A percentile compares a stretch with the other conserved stretches of the same genome.
Evolutionary conservation across 2,329 filamentous ascomycete genomes (phyloP).

Genomic region (Keithomyces neogunnii): DNA sequence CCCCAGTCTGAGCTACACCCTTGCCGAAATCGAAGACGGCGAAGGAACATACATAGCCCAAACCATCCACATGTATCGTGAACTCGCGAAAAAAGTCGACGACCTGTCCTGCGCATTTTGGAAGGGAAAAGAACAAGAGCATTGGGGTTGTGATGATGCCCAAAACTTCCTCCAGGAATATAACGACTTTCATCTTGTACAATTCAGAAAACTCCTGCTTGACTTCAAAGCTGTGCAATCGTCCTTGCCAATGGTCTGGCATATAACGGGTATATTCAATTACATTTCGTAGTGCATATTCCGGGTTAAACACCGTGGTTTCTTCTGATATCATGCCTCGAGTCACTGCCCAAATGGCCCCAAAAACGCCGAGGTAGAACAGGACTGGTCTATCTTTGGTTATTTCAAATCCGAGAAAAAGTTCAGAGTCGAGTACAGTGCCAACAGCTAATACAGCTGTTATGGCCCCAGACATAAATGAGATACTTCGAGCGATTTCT

Average conservation of each 20-base stretch:
- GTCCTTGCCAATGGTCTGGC: slow-evolving; percentile 78
- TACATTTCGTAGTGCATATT: slow-evolving; percentile 79
- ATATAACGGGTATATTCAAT: slow-evolving; percentile 90
- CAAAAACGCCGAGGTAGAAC: slow-evolving; percentile 81
- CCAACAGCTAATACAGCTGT: slow-evolving; percentile 77
- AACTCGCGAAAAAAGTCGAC: slow-evolving; percentile 98
- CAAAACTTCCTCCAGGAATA: slow-evolving; percentile 86
- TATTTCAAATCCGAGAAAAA: slow-evolving; percentile 87
- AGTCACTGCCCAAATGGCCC: slow-evolving; percentile 73
- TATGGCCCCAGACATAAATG: slow-evolving; percentile 80
- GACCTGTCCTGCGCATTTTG: slow-evolving; percentile 82
- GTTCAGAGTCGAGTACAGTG: slow-evolving; percentile 80
- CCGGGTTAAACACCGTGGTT: slow-evolving; percentile 81
- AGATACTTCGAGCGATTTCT: slow-evolving; percentile 73
- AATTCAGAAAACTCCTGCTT: slow-evolving; percentile 82
- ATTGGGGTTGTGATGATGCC: slow-evolving; percentile 90
- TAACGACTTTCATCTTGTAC: slow-evolving; percentile 86
- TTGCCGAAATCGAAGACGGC: slow-evolving; percentile 97
- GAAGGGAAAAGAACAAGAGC: slow-evolving; percentile 77
- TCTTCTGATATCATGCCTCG: slow-evolving; percentile 82
- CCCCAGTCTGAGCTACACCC: slow-evolving; percentile 43
- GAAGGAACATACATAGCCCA: slow-evolving; percentile 95
- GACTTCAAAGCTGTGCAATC: slow-evolving; percentile 90
- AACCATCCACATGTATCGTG: slow-evolving; percentile 89
- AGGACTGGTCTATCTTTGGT: slow-evolving; percentile 80